Evolutionary conservation across 2,329 filamentous ascomycete genomes (phyloP), one percentile per base, ranked within the genome.

Genomic region (Coniochaeta hoffmannii): DNA sequence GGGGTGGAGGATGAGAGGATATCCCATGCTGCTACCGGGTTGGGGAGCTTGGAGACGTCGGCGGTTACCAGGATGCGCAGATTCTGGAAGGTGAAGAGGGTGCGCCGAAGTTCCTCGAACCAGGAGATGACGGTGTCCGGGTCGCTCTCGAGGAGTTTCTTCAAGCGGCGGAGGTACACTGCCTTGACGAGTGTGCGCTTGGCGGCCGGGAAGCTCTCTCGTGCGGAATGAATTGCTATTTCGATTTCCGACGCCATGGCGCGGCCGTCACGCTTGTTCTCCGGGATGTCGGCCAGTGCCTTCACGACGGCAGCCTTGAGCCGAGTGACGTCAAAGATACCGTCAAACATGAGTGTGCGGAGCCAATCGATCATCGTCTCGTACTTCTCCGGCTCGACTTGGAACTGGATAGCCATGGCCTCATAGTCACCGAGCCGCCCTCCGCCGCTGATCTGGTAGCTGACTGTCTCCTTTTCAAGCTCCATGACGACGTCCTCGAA

Each of bases 401-500:
- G 87, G 71, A 99, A 88, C 60, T 86, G 83, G 51, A 97, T 83
- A 56, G 85, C 82, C 28, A 96, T 73, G 68, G 92, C 87, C 69
- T 99, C 93, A 0, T 85, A 80, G 66, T 96, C 91, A 32, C 88
- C 87, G 46, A 95, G 74, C 32, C 79, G 76, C 17, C 80, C 78
- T 6, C 85, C 88, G 2, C 82, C 82, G 57, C 85, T 83, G 60
- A 97, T 83, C 1, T 75, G 77, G 69, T 96, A 97, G 61, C 85
- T 86, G 56, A 97, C 86, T 0, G 94, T 97, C 63, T 97, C 92
- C 65, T 87, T 84, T 70, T 99, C 94, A 4, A 99, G 79, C 66
- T 92, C 86, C 66, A 90, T 89, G 46, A 97, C 91, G 3, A 97
- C 89, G 59, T 96, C 83, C 68, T 97, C 94, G 64, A 97, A 99